A percentile compares a stretch with the other conserved stretches of the same genome.
Evolutionary conservation across 148 eudicot genomes (phyloP).

Genomic region (Rheum nobile): DNA sequence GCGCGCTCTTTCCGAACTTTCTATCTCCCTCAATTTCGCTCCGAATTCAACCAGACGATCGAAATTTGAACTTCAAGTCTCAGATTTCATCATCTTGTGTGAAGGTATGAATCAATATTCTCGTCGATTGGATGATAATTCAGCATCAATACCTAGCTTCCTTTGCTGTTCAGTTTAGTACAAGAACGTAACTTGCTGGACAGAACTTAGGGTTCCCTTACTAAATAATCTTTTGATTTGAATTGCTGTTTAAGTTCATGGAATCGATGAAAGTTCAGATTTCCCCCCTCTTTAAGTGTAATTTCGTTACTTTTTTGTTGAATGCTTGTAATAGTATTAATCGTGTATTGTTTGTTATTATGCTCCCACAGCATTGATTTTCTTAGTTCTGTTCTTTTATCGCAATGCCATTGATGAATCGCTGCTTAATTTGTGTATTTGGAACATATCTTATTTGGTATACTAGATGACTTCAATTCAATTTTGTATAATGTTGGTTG

Average conservation of each 20-base stretch:
- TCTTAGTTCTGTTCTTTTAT: no score
- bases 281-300: no score
- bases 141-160: background rate
- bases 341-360: no score
- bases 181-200: background rate
- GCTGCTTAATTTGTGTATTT: no score
- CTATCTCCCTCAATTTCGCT: background rate
- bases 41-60: background rate
- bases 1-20: background rate
- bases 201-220: background rate
- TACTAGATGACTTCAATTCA: no score
- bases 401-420: no score
- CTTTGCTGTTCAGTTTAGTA: background rate
- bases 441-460: no score
- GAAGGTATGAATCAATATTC: background rate
- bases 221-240: background rate
- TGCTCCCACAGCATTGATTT: no score
- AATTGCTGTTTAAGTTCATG: background rate
- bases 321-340: no score
- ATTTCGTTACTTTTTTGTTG: no score
- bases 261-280: background rate
- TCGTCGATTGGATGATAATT: background rate
- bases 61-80: background rate
- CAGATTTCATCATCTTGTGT: background rate
- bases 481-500: background rate